phyloP scores from a whole-genome alignment of 2,329 filamentous ascomycete species.

The Exophiala sp. region DNA sequence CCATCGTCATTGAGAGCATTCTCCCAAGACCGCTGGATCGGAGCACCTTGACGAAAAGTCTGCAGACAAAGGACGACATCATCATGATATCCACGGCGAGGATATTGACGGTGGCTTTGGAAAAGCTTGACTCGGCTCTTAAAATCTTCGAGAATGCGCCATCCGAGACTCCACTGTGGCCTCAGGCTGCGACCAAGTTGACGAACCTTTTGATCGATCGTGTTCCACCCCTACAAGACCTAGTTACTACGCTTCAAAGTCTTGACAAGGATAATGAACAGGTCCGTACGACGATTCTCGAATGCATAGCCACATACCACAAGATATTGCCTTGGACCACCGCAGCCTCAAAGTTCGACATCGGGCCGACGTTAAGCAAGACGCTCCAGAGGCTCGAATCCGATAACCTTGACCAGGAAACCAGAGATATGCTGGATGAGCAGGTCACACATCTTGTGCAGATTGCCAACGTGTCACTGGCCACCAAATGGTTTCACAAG shows the following conservation, averaged over 20 bases:
- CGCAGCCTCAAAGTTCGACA: constrained; percentile 78
- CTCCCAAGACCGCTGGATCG: constrained; percentile 76
- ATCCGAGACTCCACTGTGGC: constrained; percentile 54
- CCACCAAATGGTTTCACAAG: constrained; percentile 87
- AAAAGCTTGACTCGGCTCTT: constrained; percentile 65
- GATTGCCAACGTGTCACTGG: constrained; percentile 72
- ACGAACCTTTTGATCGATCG: constrained; percentile 69
- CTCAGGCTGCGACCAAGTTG: constrained; percentile 61
- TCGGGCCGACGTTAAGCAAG: constrained; percentile 67
- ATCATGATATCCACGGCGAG: constrained; percentile 79
- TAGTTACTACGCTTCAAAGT: constrained; percentile 67
- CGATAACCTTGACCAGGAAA: constrained; percentile 39
- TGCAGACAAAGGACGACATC: constrained; percentile 70
- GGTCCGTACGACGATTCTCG: constrained; percentile 71
- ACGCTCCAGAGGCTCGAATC: constrained; percentile 59
- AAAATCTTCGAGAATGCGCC: constrained; percentile 51
- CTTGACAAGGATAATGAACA: constrained; percentile 63
- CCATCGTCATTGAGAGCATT: constrained; percentile 76
- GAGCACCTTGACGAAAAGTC: constrained; percentile 69
- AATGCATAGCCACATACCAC: constrained; percentile 77
- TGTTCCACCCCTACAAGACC: constrained; percentile 74
- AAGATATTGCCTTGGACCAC: constrained; percentile 72
- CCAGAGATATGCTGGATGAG: constrained; percentile 56
- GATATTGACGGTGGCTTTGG: constrained; percentile 69
- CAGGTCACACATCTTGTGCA: constrained; percentile 76